Base-by-base conservation (phyloP, 768 basidiomycete species). In the Termitomyces bulborhizus region DNA sequence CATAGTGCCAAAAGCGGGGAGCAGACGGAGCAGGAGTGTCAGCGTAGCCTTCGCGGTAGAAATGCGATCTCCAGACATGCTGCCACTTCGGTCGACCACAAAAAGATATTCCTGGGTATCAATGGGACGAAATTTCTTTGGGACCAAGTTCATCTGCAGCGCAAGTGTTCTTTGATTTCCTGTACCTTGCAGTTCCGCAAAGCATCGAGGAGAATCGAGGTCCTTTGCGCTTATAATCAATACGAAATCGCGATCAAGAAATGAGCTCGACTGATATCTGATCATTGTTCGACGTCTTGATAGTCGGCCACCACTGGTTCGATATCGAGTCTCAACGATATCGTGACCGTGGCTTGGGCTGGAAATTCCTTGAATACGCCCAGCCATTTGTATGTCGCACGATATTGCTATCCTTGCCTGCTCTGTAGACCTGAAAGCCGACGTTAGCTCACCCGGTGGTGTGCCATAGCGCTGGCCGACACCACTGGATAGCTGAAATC, bases 101-200 rank as follows among this genome's bases (percentile, higher is more conserved):
- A 86, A 86, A 0, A 86, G 67, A 53, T 79, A 86, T 55, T 86
- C 84, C 50, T 83, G 82, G 0, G 68, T 62, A 11, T 56, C 55
- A 1, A 81, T 61, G 1, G 71, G 70, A 1, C 75, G 73, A 3
- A 82, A 60, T 18, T 69, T 77, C 42, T 73, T 77, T 1, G 84
- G 82, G 4, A 85, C 74, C n/a, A 85, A 62, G 0, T 76, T 78
- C 34, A 84, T 62, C 40, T 80, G 81, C 68, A 84, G 66, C 0
- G 81, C 81, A 1, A 81, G 61, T 0, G 77, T 75, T 40, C 52
- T 59, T 42, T 53, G 64, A 36, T 37, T 56, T 31, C 62, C 54
- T 45, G 71, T 67, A 16, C 59, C 54, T 43, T 68, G 65, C 2
- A 72, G 59, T 58, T 85, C 81, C 1, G 76, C 81, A 61, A 85